These are phyloP conservation scores for Pythium grandisporangium DNA, from an alignment of 352 stramenopile genomes.

Conservation along the genomic window DNA sequence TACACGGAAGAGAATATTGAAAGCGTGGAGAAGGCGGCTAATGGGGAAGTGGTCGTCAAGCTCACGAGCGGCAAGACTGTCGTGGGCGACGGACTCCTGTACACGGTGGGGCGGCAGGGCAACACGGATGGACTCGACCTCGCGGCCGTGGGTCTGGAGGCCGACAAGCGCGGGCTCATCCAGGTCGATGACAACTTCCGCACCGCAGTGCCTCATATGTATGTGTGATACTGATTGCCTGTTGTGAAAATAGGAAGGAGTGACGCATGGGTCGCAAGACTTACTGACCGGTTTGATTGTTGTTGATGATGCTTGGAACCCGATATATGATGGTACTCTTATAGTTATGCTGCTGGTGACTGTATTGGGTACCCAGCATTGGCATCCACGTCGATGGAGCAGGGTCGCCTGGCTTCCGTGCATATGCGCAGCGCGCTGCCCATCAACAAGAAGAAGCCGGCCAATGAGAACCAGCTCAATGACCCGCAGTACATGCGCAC, in stretches of 20 bases:
- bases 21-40: conserved; percentile 48
- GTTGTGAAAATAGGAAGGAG: too few relatives aligned
- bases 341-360: conserved; percentile 83
- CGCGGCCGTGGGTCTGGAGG: conserved; percentile 57
- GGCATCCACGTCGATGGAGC: conserved; percentile 88
- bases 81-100: conserved; percentile 77
- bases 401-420: conserved; percentile 76
- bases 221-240: conserved; percentile 16
- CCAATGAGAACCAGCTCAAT: conserved; percentile 31
- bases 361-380: conserved; percentile 86
- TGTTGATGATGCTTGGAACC: neutral
- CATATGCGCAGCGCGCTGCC: conserved; percentile 78
- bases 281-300: too few relatives aligned
- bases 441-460: conserved; percentile 39
- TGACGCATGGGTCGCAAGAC: too few relatives aligned
- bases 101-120: conserved; percentile 81
- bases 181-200: conserved; percentile 87
- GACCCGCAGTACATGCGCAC: conserved; percentile 64
- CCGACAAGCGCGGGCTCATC: conserved; percentile 79
- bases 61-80: conserved; percentile 82
- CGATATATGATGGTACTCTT: conserved; percentile 4
- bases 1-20: conserved; percentile 75
- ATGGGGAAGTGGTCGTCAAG: conserved; percentile 66
- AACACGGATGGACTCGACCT: conserved; percentile 84
- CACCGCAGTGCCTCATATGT: conserved; percentile 81